Evolutionary conservation across 1,284 basidiomycete species (phyloP).

Genomic region (Apiotrichum laibachii): DNA sequence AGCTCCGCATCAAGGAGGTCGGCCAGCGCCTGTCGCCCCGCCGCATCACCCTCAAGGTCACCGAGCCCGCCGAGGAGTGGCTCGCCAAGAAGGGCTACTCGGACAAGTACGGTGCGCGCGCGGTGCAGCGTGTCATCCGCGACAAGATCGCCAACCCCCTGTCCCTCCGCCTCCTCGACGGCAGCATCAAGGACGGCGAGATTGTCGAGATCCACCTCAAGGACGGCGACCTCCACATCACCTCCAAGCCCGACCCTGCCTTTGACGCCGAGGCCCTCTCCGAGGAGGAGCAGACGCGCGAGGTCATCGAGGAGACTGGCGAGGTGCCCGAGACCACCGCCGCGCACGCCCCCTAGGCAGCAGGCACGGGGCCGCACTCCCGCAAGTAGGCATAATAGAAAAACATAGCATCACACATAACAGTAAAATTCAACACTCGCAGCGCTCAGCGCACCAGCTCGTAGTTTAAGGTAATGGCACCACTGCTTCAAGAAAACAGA

Average conservation of each 20-base stretch:
- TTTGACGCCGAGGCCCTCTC: slow-evolving; percentile 3
- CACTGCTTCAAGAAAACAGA: too few relatives aligned
- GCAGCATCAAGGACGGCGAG: slow-evolving; percentile 72
- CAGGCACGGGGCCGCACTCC: background rate
- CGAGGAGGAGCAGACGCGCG: slow-evolving; percentile 11
- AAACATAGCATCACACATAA: background rate
- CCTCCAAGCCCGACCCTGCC: slow-evolving; percentile 18
- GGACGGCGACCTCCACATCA: slow-evolving; percentile 50
- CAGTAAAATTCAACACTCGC: too few relatives aligned
- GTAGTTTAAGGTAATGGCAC: too few relatives aligned
- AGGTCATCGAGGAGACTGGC: slow-evolving; percentile 18
- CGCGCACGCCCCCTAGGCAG: background rate
- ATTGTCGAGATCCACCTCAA: slow-evolving; percentile 57
- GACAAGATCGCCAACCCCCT: slow-evolving; percentile 74
- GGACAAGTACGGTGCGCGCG: slow-evolving; percentile 77
- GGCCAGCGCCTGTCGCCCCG: slow-evolving; percentile 63
- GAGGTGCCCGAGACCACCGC: slow-evolving; percentile 9
- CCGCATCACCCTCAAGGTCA: slow-evolving; percentile 70
- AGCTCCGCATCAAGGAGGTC: slow-evolving; percentile 70
- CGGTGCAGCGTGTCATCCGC: slow-evolving; percentile 74
- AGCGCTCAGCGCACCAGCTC: too few relatives aligned
- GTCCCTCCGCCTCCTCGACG: slow-evolving; percentile 69
- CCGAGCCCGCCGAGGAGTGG: slow-evolving; percentile 65
- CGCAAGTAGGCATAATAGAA: background rate
- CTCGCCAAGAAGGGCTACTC: slow-evolving; percentile 78